Evolutionary conservation across 2,329 filamentous ascomycete genomes (phyloP).

Genomic region (Aspergillus bombycis): DNA sequence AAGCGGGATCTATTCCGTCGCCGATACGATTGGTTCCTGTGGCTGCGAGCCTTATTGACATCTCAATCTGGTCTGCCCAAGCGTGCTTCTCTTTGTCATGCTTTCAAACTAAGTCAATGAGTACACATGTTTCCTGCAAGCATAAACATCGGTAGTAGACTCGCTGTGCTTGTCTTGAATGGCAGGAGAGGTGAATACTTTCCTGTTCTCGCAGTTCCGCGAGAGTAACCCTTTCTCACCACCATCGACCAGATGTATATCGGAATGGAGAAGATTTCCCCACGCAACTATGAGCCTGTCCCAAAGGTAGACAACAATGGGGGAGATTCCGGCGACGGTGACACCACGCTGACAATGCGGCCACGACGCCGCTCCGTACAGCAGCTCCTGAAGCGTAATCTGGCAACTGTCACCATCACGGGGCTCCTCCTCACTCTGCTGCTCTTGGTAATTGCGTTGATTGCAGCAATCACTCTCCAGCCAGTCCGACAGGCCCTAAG

Average conservation of each 20-base stretch:
- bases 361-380: neutral
- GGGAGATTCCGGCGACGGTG: neutral
- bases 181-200: neutral
- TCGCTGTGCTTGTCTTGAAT: too few species aligned
- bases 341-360: neutral
- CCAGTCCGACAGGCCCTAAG: neutral
- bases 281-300: neutral
- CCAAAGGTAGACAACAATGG: neutral
- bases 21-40: neutral
- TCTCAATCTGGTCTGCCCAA: neutral
- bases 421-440: neutral
- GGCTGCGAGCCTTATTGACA: neutral
- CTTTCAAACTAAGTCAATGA: neutral
- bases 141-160: too few species aligned
- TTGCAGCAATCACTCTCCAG: neutral
- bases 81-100: neutral
- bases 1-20: neutral
- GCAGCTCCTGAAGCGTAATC: neutral
- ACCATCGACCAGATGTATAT: neutral
- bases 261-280: neutral
- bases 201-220: too few species aligned
- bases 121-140: too few species aligned
- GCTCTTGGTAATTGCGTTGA: neutral
- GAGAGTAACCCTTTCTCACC: neutral
- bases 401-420: neutral